Base-by-base conservation (phyloP, 2,329 filamentous ascomycete genomes). In the Rachicladosporium sp. region DNA sequence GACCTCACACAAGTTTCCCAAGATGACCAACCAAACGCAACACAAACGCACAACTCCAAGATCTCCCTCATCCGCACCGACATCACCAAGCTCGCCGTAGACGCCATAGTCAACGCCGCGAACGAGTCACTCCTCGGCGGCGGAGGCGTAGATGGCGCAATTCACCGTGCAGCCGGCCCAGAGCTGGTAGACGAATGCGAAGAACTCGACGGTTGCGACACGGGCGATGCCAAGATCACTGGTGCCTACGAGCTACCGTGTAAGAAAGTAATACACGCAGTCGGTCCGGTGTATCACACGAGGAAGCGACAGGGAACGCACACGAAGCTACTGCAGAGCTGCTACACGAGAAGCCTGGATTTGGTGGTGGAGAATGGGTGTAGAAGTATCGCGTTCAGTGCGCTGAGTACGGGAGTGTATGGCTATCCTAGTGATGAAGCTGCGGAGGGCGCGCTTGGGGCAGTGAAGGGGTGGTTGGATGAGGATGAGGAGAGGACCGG, bases 61-160 rank as follows among this genome's bases (percentile, higher is more conserved):
- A 70, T 95, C 51, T 75, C 74, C 34, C 65, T 89, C 30, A 70
- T 86, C 48, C 73, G 75, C 41, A 75, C 76, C 50, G 86, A 94
- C 59, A 93, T 96, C 60, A 95, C 88, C 10, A 77, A 69, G 10
- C 74, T 96, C 3, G 59, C 70, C 27, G 71, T 87, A 34, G 84
- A 87, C 54, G 81, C 82, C 47, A 91, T 95, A 50, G 88, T 96
- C 59, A 96, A 96, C 59, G 89, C 91, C 1, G 89, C 91, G 33
- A 96, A 96, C 60, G 64, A 62, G 7, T 72, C 71, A 2, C 74
- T 96, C 1, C 70, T 82, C 0, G 87, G 88, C 40, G 91, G 91
- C 38, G 86, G 87, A n/a, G 91, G 91, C 29, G 87, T 96, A 10
- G 68, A 71, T 42, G 68, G 68, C 31, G 66, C 87, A 21, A 95